Percentiles rank a stretch among this genome's conserved stretches.
Conservation (phyloP, 176 grass and related monocot genomes). For the Aegilops sharonensis region DNA sequence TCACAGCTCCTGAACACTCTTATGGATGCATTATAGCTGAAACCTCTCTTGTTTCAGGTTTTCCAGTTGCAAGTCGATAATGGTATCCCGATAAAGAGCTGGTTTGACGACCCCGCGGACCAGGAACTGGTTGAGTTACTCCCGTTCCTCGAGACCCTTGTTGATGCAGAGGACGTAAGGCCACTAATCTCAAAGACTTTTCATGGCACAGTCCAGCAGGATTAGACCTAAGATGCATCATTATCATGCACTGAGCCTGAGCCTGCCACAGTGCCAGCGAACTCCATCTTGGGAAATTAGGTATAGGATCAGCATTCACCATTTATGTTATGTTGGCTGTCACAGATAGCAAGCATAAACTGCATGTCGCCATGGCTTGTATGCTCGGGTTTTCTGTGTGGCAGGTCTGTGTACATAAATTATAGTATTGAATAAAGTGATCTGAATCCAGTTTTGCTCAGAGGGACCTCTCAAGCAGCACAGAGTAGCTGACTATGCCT, state of each 20-base stretch:
- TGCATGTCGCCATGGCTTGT: conserved; percentile 33
- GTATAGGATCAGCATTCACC: conserved; percentile 33
- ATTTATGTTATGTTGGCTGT: conserved; percentile 63
- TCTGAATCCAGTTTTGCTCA: conserved; percentile 43
- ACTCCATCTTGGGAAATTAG: conserved; percentile 32
- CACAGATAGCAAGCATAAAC: conserved; percentile 53
- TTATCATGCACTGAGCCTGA: conserved; percentile 7
- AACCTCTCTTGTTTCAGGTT: conserved; percentile 55
- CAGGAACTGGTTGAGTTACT: conserved; percentile 77
- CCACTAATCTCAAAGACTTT: conserved; percentile 78
- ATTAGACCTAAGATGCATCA: conserved; percentile 40
- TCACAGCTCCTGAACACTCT: not conserved
- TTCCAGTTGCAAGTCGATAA: conserved; percentile 96
- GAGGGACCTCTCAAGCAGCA: not conserved
- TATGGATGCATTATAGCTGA: not conserved
- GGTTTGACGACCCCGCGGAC: conserved; percentile 86
- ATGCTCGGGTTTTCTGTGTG: not conserved
- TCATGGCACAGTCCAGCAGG: conserved; percentile 42
- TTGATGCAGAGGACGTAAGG: conserved; percentile 75
- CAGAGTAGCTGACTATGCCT: not conserved
- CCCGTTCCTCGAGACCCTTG: conserved; percentile 80
- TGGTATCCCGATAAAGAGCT: conserved; percentile 96
- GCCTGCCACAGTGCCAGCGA: conserved; percentile 8
- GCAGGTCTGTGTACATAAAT: conserved; percentile 46
- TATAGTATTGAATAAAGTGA: conserved; percentile 45